These are phyloP conservation scores for Serendipita sp. DNA, from an alignment of 1,284 basidiomycete species.

Conservation along the genomic window DNA sequence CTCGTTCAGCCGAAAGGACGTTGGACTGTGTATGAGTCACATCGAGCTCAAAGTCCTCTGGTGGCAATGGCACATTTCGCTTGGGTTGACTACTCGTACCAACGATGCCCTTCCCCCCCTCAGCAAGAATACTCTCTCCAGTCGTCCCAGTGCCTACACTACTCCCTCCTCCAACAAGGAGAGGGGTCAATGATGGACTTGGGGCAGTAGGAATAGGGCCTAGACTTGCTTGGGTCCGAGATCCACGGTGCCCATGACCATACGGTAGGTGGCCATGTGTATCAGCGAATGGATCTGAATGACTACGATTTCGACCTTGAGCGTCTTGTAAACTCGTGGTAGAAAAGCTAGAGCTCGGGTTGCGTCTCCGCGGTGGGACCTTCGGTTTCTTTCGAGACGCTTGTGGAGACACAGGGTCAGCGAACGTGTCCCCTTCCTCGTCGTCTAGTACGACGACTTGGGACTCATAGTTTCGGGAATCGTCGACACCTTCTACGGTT, in stretches of 20 bases:
- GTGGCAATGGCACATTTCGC: neutral
- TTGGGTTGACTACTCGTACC: neutral
- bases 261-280: neutral
- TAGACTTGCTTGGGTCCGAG: neutral
- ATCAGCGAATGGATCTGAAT: constrained; percentile 3
- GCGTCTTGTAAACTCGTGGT: neutral
- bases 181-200: neutral
- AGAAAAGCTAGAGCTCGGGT: neutral
- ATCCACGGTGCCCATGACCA: neutral
- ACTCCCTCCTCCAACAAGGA: neutral
- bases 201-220: neutral
- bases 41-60: constrained; percentile 5
- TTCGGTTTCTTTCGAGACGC: neutral
- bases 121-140: neutral
- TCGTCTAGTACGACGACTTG: neutral
- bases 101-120: neutral
- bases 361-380: neutral
- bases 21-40: neutral
- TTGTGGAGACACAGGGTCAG: neutral
- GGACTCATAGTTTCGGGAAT: neutral
- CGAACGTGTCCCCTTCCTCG: neutral
- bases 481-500: neutral
- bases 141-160: neutral
- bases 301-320: neutral
- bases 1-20: neutral